These are phyloP conservation scores for Scedosporium aurantiacum DNA, from an alignment of 2,329 filamentous ascomycete species.

Conservation along the genomic window DNA sequence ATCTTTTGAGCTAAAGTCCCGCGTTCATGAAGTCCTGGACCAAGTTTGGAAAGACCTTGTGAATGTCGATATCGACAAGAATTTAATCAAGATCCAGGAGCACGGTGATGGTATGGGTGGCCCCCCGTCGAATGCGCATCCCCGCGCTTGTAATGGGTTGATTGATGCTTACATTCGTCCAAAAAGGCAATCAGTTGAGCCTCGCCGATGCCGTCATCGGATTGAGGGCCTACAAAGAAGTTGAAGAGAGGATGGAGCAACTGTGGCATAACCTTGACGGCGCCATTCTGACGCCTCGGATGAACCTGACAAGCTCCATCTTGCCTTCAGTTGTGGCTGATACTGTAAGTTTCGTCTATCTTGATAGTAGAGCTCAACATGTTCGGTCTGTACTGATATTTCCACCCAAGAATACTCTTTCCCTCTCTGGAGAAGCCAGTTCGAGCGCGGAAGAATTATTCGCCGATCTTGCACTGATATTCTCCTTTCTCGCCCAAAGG, in stretches of 20 bases:
- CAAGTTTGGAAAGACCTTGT: slow-evolving; percentile 63
- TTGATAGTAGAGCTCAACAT: neutral
- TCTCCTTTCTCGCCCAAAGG: slow-evolving; percentile 39
- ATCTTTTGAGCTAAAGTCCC: slow-evolving; percentile 53
- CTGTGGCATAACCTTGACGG: slow-evolving; percentile 53
- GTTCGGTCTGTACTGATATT: slow-evolving; percentile 10
- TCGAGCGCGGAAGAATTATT: slow-evolving; percentile 39
- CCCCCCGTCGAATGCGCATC: neutral
- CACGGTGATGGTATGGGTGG: neutral
- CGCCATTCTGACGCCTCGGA: slow-evolving; percentile 50
- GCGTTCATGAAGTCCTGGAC: slow-evolving; percentile 55
- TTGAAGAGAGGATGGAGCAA: slow-evolving; percentile 46
- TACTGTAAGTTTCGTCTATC: slow-evolving; percentile 20
- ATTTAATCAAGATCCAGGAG: slow-evolving; percentile 29
- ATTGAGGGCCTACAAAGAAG: slow-evolving; percentile 47
- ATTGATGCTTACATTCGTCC: neutral
- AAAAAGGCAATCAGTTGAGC: slow-evolving; percentile 37
- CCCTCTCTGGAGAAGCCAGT: slow-evolving; percentile 30
- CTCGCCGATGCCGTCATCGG: slow-evolving; percentile 44
- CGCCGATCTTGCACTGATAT: slow-evolving; percentile 37
- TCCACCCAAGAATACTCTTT: slow-evolving; percentile 28
- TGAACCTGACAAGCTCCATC: slow-evolving; percentile 26
- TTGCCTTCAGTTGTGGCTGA: slow-evolving; percentile 29
- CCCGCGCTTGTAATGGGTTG: too few species aligned
- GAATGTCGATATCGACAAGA: slow-evolving; percentile 43